These are phyloP conservation scores for Beta lomatogona DNA, from an alignment of 179 eudicot genomes.

Conservation along the genomic window DNA sequence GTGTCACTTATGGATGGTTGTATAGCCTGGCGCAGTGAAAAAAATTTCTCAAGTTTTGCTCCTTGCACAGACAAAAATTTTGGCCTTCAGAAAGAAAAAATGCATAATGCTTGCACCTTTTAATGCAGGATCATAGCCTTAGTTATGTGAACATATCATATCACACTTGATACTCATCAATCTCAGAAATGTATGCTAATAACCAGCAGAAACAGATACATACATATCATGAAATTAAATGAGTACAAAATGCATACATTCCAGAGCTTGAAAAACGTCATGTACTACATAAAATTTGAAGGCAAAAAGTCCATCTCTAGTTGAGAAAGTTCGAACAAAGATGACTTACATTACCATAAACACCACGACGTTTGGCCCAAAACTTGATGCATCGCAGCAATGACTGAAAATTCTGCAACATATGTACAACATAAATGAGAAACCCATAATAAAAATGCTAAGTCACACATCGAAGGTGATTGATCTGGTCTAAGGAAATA, in stretches of 20 bases:
- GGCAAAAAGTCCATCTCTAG: neutral
- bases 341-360: constrained; percentile 64
- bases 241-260: neutral
- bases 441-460: neutral
- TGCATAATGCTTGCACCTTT: neutral
- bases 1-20: neutral
- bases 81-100: too few species aligned
- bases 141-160: neutral
- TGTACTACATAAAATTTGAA: neutral
- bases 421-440: neutral
- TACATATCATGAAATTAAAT: neutral
- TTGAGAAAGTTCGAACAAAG: neutral
- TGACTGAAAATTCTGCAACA: constrained; percentile 49
- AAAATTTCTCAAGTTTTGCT: neutral
- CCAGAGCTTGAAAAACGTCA: neutral
- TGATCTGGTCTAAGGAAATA: neutral
- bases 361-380: constrained; percentile 71
- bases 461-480: neutral
- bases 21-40: neutral
- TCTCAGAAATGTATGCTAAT: too few species aligned
- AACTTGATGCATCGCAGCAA: constrained; percentile 59
- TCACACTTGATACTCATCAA: too few species aligned
- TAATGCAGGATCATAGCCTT: neutral
- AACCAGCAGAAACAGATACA: neutral
- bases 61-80: neutral